A percentile compares a stretch with the other conserved stretches of the same genome.
phyloP scores from a whole-genome alignment of 2,329 filamentous ascomycete genomes.

The Exophiala xenobiotica region DNA sequence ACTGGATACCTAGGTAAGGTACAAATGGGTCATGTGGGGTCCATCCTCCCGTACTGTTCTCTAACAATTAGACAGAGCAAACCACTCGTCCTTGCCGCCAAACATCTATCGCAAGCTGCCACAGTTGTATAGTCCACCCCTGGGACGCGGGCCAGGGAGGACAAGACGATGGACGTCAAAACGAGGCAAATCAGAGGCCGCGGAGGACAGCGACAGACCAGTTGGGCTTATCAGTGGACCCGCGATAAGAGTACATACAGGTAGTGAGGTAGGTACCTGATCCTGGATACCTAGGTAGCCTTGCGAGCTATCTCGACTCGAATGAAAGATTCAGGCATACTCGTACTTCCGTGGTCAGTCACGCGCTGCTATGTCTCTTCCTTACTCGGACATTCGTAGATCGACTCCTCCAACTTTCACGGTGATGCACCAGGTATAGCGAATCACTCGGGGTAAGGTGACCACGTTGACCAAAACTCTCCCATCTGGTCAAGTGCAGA shows the following conservation, averaged over 20 bases:
- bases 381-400: neutral
- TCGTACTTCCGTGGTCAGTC: neutral
- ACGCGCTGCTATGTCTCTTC: neutral
- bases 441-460: neutral
- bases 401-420: neutral
- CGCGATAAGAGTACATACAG: neutral
- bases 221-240: neutral
- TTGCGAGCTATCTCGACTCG: neutral
- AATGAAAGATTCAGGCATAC: neutral
- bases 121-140: too few species aligned
- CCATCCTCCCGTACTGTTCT: too few species aligned
- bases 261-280: neutral
- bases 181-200: too few species aligned
- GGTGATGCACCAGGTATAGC: neutral
- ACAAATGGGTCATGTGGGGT: too few species aligned
- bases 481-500: neutral
- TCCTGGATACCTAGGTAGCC: neutral
- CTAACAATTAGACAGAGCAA: too few species aligned
- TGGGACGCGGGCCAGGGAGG: too few species aligned
- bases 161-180: too few species aligned
- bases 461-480: neutral
- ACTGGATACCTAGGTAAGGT: too few species aligned
- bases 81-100: too few species aligned
- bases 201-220: too few species aligned
- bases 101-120: too few species aligned